phyloP scores from a whole-genome alignment of 495 filamentous ascomycete genomes.

The Tuber borchii region DNA sequence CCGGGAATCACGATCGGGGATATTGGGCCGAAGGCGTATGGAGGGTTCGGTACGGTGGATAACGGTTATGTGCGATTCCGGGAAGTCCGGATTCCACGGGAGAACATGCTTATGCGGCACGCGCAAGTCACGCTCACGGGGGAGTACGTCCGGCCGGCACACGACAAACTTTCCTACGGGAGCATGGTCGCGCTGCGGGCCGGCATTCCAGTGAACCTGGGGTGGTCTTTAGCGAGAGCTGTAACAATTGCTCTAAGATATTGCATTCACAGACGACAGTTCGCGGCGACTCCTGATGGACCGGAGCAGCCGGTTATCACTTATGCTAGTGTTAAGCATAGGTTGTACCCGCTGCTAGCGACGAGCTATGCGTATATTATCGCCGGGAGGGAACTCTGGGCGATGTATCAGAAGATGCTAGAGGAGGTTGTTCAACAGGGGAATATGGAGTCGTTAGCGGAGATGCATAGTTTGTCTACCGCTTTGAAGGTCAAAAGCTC shows the following conservation, averaged over 20 bases:
- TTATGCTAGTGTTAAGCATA: slow-evolving; percentile 71
- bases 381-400: slow-evolving; percentile 63
- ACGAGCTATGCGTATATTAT: slow-evolving; percentile 71
- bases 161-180: slow-evolving; percentile 61
- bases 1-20: slow-evolving; percentile 65
- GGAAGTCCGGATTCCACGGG: slow-evolving; percentile 61
- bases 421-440: slow-evolving; percentile 54
- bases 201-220: slow-evolving; percentile 62
- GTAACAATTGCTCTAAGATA: slow-evolving; percentile 70
- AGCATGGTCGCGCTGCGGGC: slow-evolving; percentile 67
- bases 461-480: slow-evolving; percentile 67
- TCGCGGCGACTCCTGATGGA: slow-evolving; percentile 46
- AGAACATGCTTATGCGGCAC: slow-evolving; percentile 63
- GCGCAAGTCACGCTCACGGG: slow-evolving; percentile 55
- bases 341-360: slow-evolving; percentile 61
- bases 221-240: slow-evolving; percentile 61
- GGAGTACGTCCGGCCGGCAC: slow-evolving; percentile 58
- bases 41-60: slow-evolving; percentile 64
- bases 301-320: slow-evolving; percentile 63
- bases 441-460: slow-evolving; percentile 54
- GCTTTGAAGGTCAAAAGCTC: slow-evolving; percentile 65
- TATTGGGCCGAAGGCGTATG: slow-evolving; percentile 64
- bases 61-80: slow-evolving; percentile 71
- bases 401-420: slow-evolving; percentile 50
- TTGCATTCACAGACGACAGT: slow-evolving; percentile 61